Percentiles rank a stretch among this genome's conserved stretches.
These are phyloP conservation scores for Tylopilus sp. DNA, from an alignment of 768 basidiomycete species.

Conservation along the genomic window DNA sequence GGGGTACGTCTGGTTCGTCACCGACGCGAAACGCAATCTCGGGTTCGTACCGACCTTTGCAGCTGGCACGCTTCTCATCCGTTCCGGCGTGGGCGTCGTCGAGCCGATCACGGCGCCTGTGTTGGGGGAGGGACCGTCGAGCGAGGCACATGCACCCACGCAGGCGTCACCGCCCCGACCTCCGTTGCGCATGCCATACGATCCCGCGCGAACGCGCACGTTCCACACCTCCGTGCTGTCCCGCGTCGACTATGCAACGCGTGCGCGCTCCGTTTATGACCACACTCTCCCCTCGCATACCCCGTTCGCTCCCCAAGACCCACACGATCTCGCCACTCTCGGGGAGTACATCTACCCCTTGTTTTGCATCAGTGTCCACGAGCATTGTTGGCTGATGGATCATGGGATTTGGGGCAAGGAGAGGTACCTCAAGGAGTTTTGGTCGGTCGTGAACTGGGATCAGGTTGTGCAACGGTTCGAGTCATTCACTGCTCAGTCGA, in stretches of 20 bases:
- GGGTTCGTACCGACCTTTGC: constrained; percentile 87
- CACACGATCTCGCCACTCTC: constrained; percentile 26
- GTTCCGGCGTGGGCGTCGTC: constrained; percentile 44
- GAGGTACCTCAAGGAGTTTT: constrained; percentile 78
- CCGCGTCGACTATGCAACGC: constrained; percentile 2
- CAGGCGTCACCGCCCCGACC: too few species aligned
- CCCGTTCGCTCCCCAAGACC: constrained; percentile 13
- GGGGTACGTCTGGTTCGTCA: constrained; percentile 88
- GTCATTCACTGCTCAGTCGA: constrained; percentile 16
- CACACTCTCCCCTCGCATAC: constrained; percentile 8
- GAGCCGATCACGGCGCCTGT: constrained; percentile 24
- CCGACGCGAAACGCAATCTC: constrained; percentile 54
- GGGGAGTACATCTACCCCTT: constrained; percentile 67
- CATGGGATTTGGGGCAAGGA: constrained; percentile 93
- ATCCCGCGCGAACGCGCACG: constrained; percentile 29
- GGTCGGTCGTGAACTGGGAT: constrained; percentile 78
- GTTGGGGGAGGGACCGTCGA: constrained; percentile 28
- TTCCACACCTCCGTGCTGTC: constrained; percentile 25
- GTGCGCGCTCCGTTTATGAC: constrained; percentile 29
- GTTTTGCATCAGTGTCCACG: constrained; percentile 75
- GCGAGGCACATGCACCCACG: not conserved
- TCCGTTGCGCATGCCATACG: constrained; percentile 41
- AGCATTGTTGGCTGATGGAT: constrained; percentile 86
- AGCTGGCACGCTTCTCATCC: constrained; percentile 81
- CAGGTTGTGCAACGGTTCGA: constrained; percentile 42